phyloP scores from a whole-genome alignment of 768 basidiomycete species.

The Phlebiopsis gigantea region DNA sequence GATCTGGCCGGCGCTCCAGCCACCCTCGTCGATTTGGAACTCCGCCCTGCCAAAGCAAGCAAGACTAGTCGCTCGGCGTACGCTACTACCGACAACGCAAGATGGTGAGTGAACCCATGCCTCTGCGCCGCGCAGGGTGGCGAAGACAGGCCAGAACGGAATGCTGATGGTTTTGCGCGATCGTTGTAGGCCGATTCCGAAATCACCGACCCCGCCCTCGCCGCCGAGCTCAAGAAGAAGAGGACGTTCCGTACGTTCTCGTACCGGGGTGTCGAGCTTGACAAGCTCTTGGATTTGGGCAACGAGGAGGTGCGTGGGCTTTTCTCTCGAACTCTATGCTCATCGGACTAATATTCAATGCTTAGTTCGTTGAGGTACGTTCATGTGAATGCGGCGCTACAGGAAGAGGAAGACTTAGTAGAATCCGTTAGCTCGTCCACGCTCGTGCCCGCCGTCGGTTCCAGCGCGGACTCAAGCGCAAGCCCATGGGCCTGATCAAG shows the following conservation, averaged over 20 bases:
- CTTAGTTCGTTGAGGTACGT: slow-evolving; percentile 76
- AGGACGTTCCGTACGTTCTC: slow-evolving; percentile 98
- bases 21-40: slow-evolving; percentile 16
- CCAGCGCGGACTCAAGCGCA: slow-evolving; percentile 97
- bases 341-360: slow-evolving; percentile 2
- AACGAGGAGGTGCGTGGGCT: slow-evolving; percentile 81
- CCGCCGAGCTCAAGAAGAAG: slow-evolving; percentile 98
- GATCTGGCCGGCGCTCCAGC: slow-evolving; percentile 37
- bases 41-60: slow-evolving; percentile 15
- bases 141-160: slow-evolving; percentile 6
- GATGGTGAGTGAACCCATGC: slow-evolving; percentile 22
- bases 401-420: background rate
- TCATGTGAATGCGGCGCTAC: background rate
- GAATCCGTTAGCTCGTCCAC: slow-evolving; percentile 77
- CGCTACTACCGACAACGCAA: slow-evolving; percentile 23
- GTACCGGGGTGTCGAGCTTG: slow-evolving; percentile 97
- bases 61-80: slow-evolving; percentile 8
- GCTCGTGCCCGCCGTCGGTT: slow-evolving; percentile 98
- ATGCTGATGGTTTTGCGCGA: slow-evolving; percentile 18
- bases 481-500: slow-evolving; percentile 98
- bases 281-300: slow-evolving; percentile 93
- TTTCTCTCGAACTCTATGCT: background rate
- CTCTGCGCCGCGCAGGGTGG: background rate
- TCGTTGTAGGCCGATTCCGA: slow-evolving; percentile 65
- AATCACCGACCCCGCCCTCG: slow-evolving; percentile 87